Conservation (phyloP, 768 basidiomycete species). For the Gymnopilus junonius region DNA sequence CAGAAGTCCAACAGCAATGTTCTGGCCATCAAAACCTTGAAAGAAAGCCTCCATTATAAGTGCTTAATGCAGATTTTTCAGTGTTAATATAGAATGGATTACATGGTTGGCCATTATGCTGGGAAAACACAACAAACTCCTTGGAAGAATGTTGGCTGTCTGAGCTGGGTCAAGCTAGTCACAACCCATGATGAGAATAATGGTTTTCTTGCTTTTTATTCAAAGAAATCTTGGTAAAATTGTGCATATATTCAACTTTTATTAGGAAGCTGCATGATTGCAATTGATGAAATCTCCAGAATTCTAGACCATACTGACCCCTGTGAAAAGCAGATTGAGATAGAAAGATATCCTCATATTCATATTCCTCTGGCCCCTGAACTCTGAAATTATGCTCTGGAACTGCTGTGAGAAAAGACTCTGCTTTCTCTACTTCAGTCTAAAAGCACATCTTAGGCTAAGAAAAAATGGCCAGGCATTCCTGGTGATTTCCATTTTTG, state of each 20-base stretch:
- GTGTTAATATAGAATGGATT: constrained; percentile 20
- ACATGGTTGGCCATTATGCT: constrained; percentile 12
- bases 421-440: constrained; percentile 23
- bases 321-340: constrained; percentile 14
- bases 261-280: constrained; percentile 11
- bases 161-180: constrained; percentile 20
- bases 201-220: not conserved
- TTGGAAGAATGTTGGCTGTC: constrained; percentile 23
- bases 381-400: constrained; percentile 21
- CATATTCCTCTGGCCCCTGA: constrained; percentile 19
- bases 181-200: constrained; percentile 15
- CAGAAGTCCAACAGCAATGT: constrained; percentile 9
- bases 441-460: constrained; percentile 23
- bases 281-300: constrained; percentile 23
- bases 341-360: constrained; percentile 21
- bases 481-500: constrained; percentile 20
- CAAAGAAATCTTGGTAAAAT: not conserved
- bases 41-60: not conserved
- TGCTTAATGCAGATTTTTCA: constrained; percentile 15
- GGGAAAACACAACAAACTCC: constrained; percentile 19
- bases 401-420: constrained; percentile 18
- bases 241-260: constrained; percentile 10
- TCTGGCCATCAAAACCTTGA: not conserved
- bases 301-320: constrained; percentile 23
- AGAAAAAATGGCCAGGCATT: constrained; percentile 16